Conservation (phyloP, 495 filamentous ascomycete genomes). For the Thermochaetoides thermophila region DNA sequence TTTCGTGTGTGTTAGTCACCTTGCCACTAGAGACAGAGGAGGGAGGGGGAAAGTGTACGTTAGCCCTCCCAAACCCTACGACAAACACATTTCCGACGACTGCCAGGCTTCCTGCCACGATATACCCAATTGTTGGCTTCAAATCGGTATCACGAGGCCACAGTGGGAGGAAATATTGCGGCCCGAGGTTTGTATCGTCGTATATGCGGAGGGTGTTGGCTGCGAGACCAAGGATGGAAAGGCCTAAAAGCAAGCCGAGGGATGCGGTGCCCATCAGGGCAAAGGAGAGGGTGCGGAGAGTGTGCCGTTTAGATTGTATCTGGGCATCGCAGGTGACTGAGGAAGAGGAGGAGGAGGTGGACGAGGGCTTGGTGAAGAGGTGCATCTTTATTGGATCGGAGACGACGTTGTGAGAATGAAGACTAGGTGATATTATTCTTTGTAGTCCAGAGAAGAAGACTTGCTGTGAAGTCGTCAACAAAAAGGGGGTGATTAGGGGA, state of each 20-base stretch:
- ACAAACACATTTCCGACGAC: conserved; percentile 27
- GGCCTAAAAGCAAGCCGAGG: conserved; percentile 33
- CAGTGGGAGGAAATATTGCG: conserved; percentile 28
- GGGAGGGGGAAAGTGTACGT: conserved; percentile 23
- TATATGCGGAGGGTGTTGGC: conserved; percentile 34
- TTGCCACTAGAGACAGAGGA: background rate
- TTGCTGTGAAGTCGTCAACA: no score
- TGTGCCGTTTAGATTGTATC: conserved; percentile 21
- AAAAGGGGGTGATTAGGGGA: no score
- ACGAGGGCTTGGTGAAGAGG: conserved; percentile 7
- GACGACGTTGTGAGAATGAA: no score
- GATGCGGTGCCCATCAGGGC: conserved; percentile 28
- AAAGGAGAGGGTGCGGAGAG: conserved; percentile 25
- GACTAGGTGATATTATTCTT: no score
- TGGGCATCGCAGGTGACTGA: conserved; percentile 16
- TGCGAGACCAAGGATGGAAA: conserved; percentile 34
- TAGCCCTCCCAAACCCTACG: conserved; percentile 28
- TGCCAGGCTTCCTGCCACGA: conserved; percentile 30
- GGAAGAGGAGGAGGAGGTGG: conserved; percentile 25
- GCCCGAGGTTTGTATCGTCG: conserved; percentile 30
- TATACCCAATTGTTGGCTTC: conserved; percentile 34
- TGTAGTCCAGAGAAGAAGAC: no score
- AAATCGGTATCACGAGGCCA: conserved; percentile 39
- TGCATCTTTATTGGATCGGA: conserved; percentile 15
- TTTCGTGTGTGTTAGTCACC: background rate